These are phyloP conservation scores for Gyrodon lividus DNA, from an alignment of 768 basidiomycete species.

Conservation along the genomic window DNA sequence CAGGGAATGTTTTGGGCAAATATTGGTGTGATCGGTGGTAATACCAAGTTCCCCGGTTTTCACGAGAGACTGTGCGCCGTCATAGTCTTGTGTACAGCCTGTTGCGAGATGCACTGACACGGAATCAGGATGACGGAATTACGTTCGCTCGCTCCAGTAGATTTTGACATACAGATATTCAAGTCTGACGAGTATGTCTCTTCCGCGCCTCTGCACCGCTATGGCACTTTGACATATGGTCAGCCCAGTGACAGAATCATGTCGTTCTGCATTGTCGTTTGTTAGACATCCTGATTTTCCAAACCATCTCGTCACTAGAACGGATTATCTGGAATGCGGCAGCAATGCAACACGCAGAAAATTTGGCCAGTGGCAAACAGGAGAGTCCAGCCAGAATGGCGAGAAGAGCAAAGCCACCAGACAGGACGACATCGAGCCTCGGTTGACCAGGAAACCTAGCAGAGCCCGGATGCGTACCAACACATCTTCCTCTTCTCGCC, in stretches of 20 bases:
- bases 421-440: conserved; percentile 26
- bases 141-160: conserved; percentile 76
- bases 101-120: conserved; percentile 14
- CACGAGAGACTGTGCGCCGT: conserved; percentile 67
- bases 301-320: conserved; percentile 61
- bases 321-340: conserved; percentile 85
- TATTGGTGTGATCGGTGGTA: conserved; percentile 88
- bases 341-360: conserved; percentile 72
- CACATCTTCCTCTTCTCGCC: conserved; percentile 22
- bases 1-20: conserved; percentile 96
- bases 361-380: conserved; percentile 60
- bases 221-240: conserved; percentile 14
- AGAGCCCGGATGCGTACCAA: conserved; percentile 24
- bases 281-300: conserved; percentile 51
- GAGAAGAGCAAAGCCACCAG: conserved; percentile 25
- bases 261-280: conserved; percentile 59
- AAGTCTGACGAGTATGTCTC: conserved; percentile 68
- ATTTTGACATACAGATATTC: conserved; percentile 73
- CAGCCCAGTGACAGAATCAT: conserved; percentile 68
- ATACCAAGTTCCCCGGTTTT: conserved; percentile 72
- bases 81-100: conserved; percentile 11
- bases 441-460: conserved; percentile 27
- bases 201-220: conserved; percentile 6
- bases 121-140: conserved; percentile 65
- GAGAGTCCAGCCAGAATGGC: conserved; percentile 12